Conservation (phyloP, 345 rosid genomes). For the Punica granatum region DNA sequence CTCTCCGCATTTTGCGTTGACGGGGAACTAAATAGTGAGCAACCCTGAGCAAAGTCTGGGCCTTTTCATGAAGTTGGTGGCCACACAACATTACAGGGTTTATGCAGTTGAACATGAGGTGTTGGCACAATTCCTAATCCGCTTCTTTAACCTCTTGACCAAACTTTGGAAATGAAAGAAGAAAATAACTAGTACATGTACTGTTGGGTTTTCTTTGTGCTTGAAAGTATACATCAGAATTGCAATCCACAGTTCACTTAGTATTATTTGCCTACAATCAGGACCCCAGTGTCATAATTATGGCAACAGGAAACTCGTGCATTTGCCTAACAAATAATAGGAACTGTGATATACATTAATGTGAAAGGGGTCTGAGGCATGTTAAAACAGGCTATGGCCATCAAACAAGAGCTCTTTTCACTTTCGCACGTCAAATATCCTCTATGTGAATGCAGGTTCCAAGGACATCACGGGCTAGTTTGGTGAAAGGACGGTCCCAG, state of each 20-base stretch:
- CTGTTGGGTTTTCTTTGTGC: neutral
- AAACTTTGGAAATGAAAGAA: neutral
- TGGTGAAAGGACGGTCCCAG: conserved; percentile 94
- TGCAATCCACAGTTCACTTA: neutral
- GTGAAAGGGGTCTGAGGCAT: neutral
- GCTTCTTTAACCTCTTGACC: neutral
- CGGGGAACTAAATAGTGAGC: neutral
- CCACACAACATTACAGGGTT: neutral
- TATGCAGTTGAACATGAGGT: neutral
- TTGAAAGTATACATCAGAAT: neutral
- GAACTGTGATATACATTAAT: neutral
- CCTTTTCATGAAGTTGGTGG: neutral
- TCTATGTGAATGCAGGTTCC: conserved; percentile 65
- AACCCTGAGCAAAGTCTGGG: neutral
- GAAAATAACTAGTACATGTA: neutral
- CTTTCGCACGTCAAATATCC: neutral
- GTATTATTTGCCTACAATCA: neutral
- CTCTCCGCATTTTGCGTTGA: neutral
- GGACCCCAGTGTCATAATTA: neutral
- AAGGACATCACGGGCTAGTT: conserved; percentile 85
- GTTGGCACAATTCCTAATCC: neutral
- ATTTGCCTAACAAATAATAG: neutral
- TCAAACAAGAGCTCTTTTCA: neutral
- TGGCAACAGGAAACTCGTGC: neutral
- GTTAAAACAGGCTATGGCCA: neutral